Base-by-base conservation (phyloP, 2,329 filamentous ascomycete species). In the Pezicula carpinea region DNA sequence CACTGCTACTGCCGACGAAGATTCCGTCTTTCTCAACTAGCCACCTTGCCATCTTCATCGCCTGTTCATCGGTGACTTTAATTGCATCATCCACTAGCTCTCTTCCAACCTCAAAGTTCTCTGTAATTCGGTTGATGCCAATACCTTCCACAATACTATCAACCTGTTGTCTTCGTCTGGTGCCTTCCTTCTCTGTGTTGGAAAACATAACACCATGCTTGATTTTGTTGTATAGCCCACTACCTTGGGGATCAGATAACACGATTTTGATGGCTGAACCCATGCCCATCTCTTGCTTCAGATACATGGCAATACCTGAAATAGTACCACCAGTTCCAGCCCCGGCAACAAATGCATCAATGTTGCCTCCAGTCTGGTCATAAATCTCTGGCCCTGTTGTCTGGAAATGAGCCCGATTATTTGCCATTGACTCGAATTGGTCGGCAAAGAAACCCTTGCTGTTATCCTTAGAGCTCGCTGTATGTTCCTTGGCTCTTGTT, bases 141-240 rank as follows among this genome's bases (percentile, higher is more conserved):
- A 99, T 89, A 1, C 93, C 93, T 69, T 99, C 95, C 22, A 99
- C 89, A 54, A 99, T 89, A 4, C 86, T 91, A 70, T 99, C 95
- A 44, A 99, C 89, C 68, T 99, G 95, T 59, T 88, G 83, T 49
- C 93, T 77, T 41, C 95, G 78, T 13, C 93, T 76, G 11, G 92
- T 97, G 4, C 93, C 93, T 73, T 99, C 93, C 54, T 79, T 80
- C 69, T 99, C 93, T 23, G 88, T 95, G 1, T 77, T 61, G 50
- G 90, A 87, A 69, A 96, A 99, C 89, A 99, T 96, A 51, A 99
- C 93, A 5, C 92, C 93, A 66, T 93, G 88, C 57, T 86, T 86
- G 55, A 99, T 77, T 62, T 89, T 87, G 70, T 99, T 95, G 73
- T 87, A 96, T 21, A 99, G 72, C 0, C 93, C 93, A 64, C 89